These are phyloP conservation scores for Candida tropicalis DNA, from an alignment of 1,139 yeast species.

Conservation along the genomic window DNA sequence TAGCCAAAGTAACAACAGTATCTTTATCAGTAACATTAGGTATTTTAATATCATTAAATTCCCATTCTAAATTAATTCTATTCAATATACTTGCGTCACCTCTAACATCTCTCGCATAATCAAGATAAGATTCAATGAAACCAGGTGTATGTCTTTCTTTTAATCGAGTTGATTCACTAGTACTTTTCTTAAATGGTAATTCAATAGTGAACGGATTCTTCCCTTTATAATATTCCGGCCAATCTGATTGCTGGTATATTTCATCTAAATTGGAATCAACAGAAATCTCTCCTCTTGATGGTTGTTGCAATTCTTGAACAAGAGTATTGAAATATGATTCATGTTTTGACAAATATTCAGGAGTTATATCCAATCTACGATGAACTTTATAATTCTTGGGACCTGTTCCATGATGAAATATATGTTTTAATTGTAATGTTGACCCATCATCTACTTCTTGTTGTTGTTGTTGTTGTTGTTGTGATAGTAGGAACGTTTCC, in stretches of 20 bases:
- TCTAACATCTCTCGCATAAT: slow-evolving; percentile 51
- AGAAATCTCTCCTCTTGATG: slow-evolving; percentile 14
- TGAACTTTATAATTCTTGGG: slow-evolving; percentile 34
- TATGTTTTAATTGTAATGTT: slow-evolving; percentile 43
- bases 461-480: background rate
- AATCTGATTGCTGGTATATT: slow-evolving; percentile 33
- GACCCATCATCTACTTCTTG: slow-evolving; percentile 1
- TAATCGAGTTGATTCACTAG: slow-evolving; percentile 47
- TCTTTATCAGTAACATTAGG: slow-evolving; percentile 79
- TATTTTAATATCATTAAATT: slow-evolving; percentile 47
- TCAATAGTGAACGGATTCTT: slow-evolving; percentile 48
- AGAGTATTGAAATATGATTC: slow-evolving; percentile 12
- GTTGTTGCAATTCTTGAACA: slow-evolving; percentile 12
- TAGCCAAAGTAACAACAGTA: slow-evolving; percentile 75
- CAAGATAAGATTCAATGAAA: slow-evolving; percentile 64
- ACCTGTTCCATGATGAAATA: slow-evolving; percentile 56
- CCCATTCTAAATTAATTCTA: slow-evolving; percentile 59
- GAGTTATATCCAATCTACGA: slow-evolving; percentile 51
- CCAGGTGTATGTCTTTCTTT: slow-evolving; percentile 61
- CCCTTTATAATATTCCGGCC: slow-evolving; percentile 40
- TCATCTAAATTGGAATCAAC: slow-evolving; percentile 25
- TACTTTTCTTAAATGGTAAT: slow-evolving; percentile 28
- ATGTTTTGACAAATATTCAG: slow-evolving; percentile 30
- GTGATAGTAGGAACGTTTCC: background rate
- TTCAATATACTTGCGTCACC: slow-evolving; percentile 47